Base-by-base conservation (phyloP, 148 eudicot species). In the Fagopyrum homotropicum region DNA sequence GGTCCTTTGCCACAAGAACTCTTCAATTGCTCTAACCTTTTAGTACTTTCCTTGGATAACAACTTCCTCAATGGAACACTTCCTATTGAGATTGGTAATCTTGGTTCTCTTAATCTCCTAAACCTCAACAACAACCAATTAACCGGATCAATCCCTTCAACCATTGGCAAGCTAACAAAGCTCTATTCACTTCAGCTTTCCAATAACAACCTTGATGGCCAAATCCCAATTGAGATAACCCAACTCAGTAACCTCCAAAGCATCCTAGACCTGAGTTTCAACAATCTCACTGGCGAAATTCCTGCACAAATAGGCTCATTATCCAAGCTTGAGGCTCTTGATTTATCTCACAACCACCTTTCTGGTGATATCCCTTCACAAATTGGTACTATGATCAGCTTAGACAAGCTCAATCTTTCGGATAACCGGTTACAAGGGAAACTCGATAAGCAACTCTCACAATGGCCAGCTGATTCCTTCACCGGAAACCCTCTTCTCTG, bases 271-370 rank as follows among this genome's bases (percentile, higher is more conserved):
- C 82, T 95, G 52, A 88, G 99, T 77, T 78, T 78, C 85, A 95
- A 95, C 79, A 85, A 85, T 70, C 83, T 95, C 48, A 85, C 87
- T 0, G 99, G 99, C 3, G 73, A 60, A 54, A 90, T 95, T 50
- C 99, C 99, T 0, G 22, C 87, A 26, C 83, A 87, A 43, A 85
- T 95, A 0, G 92, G 88, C 26, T 77, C 85, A 16, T 88, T 95
- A 49, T 72, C 81, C 0, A 95, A 90, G 78, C 92, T 95, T 7
- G 99, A 92, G 80, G 83, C 83, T 26, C 91, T 92, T 52, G 87
- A 85, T 76, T 80, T 95, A n/a, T 92, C 99, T n/a, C 90, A 89
- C 83, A 95, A 95, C 81, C 86, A 80, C 46, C 88, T 95, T 6
- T 68, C 72, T 0, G 99, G 99, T 7, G 87, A 82, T 52, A 80